Conservation (phyloP, 2,329 filamentous ascomycete species). For the Xylogone sp. region DNA sequence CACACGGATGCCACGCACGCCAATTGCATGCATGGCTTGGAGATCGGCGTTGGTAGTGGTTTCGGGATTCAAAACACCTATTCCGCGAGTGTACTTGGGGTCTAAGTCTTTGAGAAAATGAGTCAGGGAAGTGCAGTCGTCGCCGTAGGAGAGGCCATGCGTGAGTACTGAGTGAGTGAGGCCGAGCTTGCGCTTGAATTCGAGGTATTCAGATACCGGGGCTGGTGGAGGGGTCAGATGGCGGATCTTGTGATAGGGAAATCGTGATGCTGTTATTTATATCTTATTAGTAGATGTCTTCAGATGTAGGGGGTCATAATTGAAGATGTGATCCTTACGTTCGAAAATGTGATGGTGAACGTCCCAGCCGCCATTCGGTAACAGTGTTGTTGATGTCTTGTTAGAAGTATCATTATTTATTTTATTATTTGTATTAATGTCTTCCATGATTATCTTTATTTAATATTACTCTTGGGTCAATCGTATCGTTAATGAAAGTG, state of each 20-base stretch:
- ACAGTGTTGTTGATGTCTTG: slow-evolving; percentile 1
- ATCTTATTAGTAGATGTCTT: no score
- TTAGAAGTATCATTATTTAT: no score
- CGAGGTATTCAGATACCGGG: slow-evolving; percentile 20
- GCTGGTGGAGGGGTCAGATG: slow-evolving; percentile 28
- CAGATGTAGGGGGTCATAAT: no score
- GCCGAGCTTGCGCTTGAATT: slow-evolving; percentile 21
- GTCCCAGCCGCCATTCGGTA: slow-evolving; percentile 29
- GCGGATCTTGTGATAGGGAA: slow-evolving; percentile 19
- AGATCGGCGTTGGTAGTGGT: slow-evolving; percentile 18
- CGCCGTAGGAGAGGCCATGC: slow-evolving; percentile 33
- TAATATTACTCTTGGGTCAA: no score
- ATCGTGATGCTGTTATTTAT: slow-evolving; percentile 1
- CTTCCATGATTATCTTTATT: no score
- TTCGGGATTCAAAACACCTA: slow-evolving; percentile 27
- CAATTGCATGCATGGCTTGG: slow-evolving; percentile 20
- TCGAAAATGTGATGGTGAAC: slow-evolving; percentile 32
- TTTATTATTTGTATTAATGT: no score
- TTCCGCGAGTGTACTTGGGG: slow-evolving; percentile 19
- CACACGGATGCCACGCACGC: slow-evolving; percentile 31
- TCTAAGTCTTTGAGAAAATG: slow-evolving; percentile 28
- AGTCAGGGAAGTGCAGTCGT: slow-evolving; percentile 30
- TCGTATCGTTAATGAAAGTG: no score
- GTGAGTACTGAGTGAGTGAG: slow-evolving; percentile 33
- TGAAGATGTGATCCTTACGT: slow-evolving; percentile 15